phyloP scores from a whole-genome alignment of 495 filamentous ascomycete species.

The Filosporella fistucella region DNA sequence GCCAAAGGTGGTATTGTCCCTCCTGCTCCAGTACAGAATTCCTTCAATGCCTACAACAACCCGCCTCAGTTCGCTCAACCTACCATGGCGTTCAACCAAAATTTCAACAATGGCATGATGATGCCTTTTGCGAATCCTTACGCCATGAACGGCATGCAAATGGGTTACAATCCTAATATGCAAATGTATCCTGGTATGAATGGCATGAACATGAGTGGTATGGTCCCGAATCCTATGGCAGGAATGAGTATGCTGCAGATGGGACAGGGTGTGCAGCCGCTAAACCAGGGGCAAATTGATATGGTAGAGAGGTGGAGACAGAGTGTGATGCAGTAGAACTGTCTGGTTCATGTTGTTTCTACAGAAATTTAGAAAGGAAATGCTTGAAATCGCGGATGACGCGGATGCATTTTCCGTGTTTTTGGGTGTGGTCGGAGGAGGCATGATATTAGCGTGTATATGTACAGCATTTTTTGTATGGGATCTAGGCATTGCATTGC shows the following conservation, averaged over 20 bases:
- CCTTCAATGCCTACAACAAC: constrained; percentile 12
- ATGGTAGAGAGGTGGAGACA: constrained; percentile 90
- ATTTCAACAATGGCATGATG: constrained; percentile 11
- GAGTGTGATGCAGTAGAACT: constrained; percentile 64
- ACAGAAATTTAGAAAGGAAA: too few species aligned
- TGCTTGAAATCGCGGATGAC: too few species aligned
- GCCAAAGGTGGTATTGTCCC: constrained; percentile 35
- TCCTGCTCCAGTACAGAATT: neutral
- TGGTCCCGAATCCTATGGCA: constrained; percentile 20
- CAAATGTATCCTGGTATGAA: constrained; percentile 13
- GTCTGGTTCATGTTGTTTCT: too few species aligned
- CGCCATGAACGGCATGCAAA: constrained; percentile 19
- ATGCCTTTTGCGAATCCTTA: constrained; percentile 18
- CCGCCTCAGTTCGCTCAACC: constrained; percentile 19
- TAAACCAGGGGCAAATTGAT: constrained; percentile 61
- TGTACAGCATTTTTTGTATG: too few species aligned
- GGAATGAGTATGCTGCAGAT: constrained; percentile 23
- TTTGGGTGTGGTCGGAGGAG: too few species aligned
- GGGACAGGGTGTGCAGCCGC: constrained; percentile 33
- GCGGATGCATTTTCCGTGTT: too few species aligned
- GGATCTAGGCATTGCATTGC: too few species aligned
- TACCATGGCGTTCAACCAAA: constrained; percentile 11
- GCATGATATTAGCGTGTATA: too few species aligned
- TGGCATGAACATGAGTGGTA: neutral
- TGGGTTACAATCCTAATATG: constrained; percentile 28